Evolutionary conservation across 108 stramenopile species (phyloP).

Genomic region (Nitzschia sp.): DNA sequence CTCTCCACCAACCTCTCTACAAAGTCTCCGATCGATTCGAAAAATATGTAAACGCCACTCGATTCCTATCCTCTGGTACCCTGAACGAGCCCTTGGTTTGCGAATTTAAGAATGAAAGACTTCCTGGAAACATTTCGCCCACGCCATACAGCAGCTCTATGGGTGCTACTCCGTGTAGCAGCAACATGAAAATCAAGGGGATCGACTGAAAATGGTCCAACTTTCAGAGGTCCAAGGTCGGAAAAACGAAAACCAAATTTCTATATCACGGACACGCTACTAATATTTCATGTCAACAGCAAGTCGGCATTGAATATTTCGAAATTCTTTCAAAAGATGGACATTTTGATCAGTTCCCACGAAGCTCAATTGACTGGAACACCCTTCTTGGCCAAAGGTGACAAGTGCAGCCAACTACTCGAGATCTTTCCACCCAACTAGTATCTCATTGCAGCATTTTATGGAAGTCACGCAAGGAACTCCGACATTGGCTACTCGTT

Average conservation of each 20-base stretch:
- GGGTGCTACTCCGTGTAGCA: slow-evolving; percentile 35
- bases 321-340: slow-evolving; percentile 31
- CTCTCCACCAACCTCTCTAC: not conserved
- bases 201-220: not conserved
- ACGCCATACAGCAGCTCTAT: slow-evolving; percentile 47
- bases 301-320: slow-evolving; percentile 19
- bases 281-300: not conserved
- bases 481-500: slow-evolving; percentile 18
- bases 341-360: slow-evolving; percentile 46
- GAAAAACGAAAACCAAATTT: slow-evolving; percentile 8
- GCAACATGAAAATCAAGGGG: not conserved
- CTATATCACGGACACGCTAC: slow-evolving; percentile 27
- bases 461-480: slow-evolving; percentile 32
- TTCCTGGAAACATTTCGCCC: slow-evolving; percentile 34
- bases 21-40: not conserved
- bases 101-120: slow-evolving; percentile 1
- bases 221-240: not conserved
- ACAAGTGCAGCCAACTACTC: slow-evolving; percentile 25
- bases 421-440: slow-evolving; percentile 41
- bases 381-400: slow-evolving; percentile 33
- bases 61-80: not conserved
- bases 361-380: slow-evolving; percentile 48
- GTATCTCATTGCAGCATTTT: slow-evolving; percentile 35
- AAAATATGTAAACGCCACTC: not conserved
- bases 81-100: not conserved